These are phyloP conservation scores for Chytriomyces confervae DNA, from an alignment of 192 early-diverging fungal species.

Conservation along the genomic window DNA sequence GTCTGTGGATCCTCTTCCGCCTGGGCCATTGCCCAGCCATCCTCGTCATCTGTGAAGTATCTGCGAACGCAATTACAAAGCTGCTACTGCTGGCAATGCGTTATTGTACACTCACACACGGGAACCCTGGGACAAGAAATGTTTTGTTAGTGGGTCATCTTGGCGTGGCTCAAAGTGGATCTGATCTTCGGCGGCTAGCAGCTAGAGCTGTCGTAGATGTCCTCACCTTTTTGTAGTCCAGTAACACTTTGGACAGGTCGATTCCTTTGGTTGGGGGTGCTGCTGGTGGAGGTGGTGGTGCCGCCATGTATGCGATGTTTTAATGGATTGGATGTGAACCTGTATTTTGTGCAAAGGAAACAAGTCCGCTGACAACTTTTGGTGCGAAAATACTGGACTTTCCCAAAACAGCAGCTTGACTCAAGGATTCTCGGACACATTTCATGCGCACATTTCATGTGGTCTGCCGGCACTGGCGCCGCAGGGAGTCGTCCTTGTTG, in stretches of 20 bases:
- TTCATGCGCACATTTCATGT: background rate
- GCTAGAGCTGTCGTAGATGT: background rate
- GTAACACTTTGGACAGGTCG: constrained; percentile 7
- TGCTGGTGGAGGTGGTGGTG: constrained; percentile 13
- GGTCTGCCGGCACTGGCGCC: background rate
- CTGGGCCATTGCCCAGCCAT: constrained; percentile 75
- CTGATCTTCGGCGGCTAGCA: background rate
- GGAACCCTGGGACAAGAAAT: background rate
- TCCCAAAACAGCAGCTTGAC: background rate
- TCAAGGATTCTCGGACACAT: background rate
- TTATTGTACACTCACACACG: background rate
- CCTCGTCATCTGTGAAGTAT: constrained; percentile 71
- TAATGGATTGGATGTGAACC: too few species aligned
- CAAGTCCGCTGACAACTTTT: too few species aligned
- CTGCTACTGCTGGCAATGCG: background rate
- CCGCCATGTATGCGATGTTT: background rate
- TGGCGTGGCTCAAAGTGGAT: background rate
- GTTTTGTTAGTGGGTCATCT: too few species aligned
- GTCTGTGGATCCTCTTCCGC: constrained; percentile 55
- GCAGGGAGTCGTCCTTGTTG: too few species aligned
- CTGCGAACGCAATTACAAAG: background rate
- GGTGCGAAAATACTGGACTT: too few species aligned
- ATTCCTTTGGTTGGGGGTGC: background rate
- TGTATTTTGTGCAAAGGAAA: too few species aligned
- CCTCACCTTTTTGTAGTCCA: constrained; percentile 19